Evolutionary conservation across 352 stramenopile genomes (phyloP).

Genomic region (Thraustotheca clavata): DNA sequence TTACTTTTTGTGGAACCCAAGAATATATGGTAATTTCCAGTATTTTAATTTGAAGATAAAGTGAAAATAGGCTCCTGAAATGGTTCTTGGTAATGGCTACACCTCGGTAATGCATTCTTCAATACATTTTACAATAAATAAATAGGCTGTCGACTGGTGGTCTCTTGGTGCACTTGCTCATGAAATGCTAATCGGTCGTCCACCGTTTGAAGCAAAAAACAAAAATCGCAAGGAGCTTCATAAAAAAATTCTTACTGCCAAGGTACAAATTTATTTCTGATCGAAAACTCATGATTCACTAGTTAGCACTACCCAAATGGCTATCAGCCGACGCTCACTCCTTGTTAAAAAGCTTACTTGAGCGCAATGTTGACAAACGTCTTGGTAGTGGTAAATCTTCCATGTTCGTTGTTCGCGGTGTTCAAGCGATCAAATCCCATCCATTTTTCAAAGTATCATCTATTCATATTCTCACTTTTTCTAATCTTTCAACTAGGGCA

Average conservation of each 20-base stretch:
- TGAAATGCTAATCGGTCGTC: constrained; percentile 72
- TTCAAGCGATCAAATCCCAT: constrained; percentile 92
- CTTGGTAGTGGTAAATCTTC: constrained; percentile 91
- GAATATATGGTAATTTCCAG: constrained; percentile 58
- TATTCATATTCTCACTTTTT: not conserved
- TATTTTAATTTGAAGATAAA: not conserved
- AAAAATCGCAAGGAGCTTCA: constrained; percentile 65
- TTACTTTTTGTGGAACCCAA: constrained; percentile 72
- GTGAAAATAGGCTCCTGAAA: constrained; percentile 44
- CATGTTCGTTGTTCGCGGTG: constrained; percentile 97
- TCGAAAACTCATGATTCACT: not conserved
- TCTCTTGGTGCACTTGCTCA: constrained; percentile 68
- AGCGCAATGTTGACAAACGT: constrained; percentile 93
- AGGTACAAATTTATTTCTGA: constrained; percentile 26
- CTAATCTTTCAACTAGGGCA: no score
- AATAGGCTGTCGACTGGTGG: constrained; percentile 75
- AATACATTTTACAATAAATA: not conserved
- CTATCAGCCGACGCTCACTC: constrained; percentile 86
- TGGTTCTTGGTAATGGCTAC: constrained; percentile 76
- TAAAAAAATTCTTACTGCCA: constrained; percentile 67
- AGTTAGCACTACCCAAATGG: constrained; percentile 73
- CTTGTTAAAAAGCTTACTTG: constrained; percentile 92
- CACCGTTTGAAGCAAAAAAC: constrained; percentile 69
- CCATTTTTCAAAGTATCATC: constrained; percentile 86
- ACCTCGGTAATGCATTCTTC: constrained; percentile 36